These are phyloP conservation scores for Penicillium glabrum DNA, from an alignment of 2,329 filamentous ascomycete genomes.

Conservation along the genomic window DNA sequence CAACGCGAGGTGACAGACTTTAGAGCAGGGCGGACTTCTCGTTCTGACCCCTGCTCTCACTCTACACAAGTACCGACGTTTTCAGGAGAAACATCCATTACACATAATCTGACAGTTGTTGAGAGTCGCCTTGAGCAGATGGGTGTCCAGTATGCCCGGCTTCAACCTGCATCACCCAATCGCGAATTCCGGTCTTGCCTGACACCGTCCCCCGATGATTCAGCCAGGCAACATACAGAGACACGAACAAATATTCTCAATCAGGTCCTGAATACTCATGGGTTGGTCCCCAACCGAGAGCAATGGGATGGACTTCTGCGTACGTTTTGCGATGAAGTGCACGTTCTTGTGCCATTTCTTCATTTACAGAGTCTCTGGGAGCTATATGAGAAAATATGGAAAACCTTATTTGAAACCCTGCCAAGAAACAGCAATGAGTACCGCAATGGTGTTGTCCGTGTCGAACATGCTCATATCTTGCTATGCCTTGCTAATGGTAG, in stretches of 20 bases:
- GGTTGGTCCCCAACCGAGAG: slow-evolving; percentile 4
- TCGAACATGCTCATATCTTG: slow-evolving; percentile 18
- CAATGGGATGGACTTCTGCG: slow-evolving; percentile 17
- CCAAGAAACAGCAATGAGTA: background rate
- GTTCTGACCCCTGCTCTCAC: background rate
- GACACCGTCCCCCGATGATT: slow-evolving; percentile 10
- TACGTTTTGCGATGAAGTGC: slow-evolving; percentile 22
- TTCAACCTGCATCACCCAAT: slow-evolving; percentile 5
- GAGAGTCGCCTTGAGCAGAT: slow-evolving; percentile 18
- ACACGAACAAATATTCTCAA: background rate
- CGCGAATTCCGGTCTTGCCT: slow-evolving; percentile 5
- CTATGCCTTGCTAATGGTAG: slow-evolving; percentile 19
- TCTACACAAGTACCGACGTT: slow-evolving; percentile 12
- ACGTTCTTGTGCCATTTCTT: slow-evolving; percentile 25
- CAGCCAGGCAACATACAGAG: background rate
- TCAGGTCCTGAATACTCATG: slow-evolving; percentile 4
- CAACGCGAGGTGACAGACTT: background rate
- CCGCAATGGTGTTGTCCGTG: background rate
- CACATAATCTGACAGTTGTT: slow-evolving; percentile 20
- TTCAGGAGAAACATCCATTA: slow-evolving; percentile 23
- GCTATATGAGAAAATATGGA: slow-evolving; percentile 14
- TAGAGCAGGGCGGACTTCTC: background rate
- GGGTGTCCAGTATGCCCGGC: slow-evolving; percentile 12
- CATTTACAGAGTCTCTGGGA: slow-evolving; percentile 17
- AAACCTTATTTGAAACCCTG: background rate